These are phyloP conservation scores for Euphorbia pulcherrima DNA, from an alignment of 345 rosid species.

Conservation along the genomic window DNA sequence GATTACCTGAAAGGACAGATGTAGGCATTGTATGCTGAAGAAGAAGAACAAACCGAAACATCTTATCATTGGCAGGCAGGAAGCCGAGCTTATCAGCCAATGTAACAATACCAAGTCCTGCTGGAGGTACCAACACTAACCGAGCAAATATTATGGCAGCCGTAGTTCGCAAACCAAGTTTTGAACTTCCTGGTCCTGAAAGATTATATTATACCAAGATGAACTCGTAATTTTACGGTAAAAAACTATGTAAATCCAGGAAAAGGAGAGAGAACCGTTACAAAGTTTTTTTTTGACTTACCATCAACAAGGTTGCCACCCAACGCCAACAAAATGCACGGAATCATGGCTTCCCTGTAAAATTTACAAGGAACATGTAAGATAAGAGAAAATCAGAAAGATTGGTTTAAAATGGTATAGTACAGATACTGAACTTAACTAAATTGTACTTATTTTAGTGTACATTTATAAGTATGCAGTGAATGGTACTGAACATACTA, in stretches of 20 bases:
- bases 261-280: not conserved
- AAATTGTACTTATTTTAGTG: too few species aligned
- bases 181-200: conserved; percentile 98
- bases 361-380: conserved; percentile 6
- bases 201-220: too few species aligned
- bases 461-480: too few species aligned
- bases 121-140: conserved; percentile 79
- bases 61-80: conserved; percentile 84
- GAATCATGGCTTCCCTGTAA: conserved; percentile 94
- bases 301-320: conserved; percentile 99
- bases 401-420: not conserved
- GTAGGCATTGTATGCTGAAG: conserved; percentile 98
- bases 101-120: conserved; percentile 81
- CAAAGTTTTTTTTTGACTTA: conserved; percentile 22
- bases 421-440: not conserved
- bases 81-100: conserved; percentile 98
- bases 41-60: conserved; percentile 88
- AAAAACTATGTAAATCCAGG: not conserved
- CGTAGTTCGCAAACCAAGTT: conserved; percentile 85
- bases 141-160: conserved; percentile 78
- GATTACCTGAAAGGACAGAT: conserved; percentile 79
- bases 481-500: not conserved
- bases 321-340: conserved; percentile 84
- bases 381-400: not conserved
- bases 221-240: conserved; percentile 13